phyloP scores from a whole-genome alignment of 805 yeast genomes.

The Zygotorulaspora florentina region DNA sequence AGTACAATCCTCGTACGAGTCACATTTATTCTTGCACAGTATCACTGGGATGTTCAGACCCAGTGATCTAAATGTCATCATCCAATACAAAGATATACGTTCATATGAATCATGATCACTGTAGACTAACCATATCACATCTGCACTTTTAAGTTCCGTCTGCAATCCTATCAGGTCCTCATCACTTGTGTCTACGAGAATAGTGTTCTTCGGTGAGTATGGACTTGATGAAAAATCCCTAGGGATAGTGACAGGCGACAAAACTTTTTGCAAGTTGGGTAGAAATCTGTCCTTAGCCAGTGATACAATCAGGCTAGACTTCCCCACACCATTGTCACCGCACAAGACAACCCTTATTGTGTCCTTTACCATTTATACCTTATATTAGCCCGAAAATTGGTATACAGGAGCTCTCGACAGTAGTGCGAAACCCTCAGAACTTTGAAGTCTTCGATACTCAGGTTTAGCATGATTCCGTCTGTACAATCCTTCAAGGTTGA shows the following conservation, averaged over 20 bases:
- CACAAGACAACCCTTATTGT: constrained; percentile 80
- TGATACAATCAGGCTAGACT: constrained; percentile 72
- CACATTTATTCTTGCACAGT: constrained; percentile 79
- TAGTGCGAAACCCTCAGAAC: too few relatives aligned
- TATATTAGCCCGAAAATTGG: background rate
- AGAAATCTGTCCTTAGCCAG: constrained; percentile 78
- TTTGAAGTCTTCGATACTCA: too few relatives aligned
- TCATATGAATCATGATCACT: constrained; percentile 94
- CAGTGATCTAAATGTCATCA: constrained; percentile 84
- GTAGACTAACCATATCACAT: constrained; percentile 91
- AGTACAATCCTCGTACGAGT: constrained; percentile 28
- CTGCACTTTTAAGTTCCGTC: constrained; percentile 74
- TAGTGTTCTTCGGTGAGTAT: constrained; percentile 59
- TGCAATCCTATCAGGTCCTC: constrained; percentile 59
- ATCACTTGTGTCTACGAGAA: constrained; percentile 76
- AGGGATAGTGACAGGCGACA: constrained; percentile 85
- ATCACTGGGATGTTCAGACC: constrained; percentile 95
- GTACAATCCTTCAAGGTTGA: too few relatives aligned
- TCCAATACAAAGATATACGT: constrained; percentile 88
- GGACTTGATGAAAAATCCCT: constrained; percentile 57
- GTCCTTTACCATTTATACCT: constrained; percentile 38
- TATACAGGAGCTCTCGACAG: too few relatives aligned
- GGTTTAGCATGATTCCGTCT: too few relatives aligned
- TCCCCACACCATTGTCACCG: constrained; percentile 92
- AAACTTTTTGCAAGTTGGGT: constrained; percentile 67